Base-by-base conservation (phyloP, 129 eudicot species). In the Smallanthus sonchifolius region DNA sequence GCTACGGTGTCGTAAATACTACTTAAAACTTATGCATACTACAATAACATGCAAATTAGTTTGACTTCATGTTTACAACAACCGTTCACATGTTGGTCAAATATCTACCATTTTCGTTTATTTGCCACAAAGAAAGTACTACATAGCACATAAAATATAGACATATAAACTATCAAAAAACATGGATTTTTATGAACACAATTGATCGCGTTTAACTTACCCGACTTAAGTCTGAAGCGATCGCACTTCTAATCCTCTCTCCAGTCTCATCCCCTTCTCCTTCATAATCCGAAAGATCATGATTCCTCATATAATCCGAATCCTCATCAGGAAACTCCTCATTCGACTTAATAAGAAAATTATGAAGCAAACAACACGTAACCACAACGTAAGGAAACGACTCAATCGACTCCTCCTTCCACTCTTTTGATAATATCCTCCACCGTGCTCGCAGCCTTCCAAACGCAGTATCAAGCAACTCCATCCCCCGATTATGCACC, bases 331-430 rank as follows among this genome's bases (percentile, higher is more conserved):
- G 84, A 19, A 84, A 72, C 38, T 80, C 86, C 84, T 93, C 98
- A 19, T 86, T 85, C 36, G 87, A 85, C 80, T 93, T 89, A 17
- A 93, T 84, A 65, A 90, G 88, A 81, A 93, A 90, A 75, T 93
- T 93, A 82, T 90, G 87, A 75, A 93, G 85, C 86, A 93, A 79
- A 84, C 95, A 93, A 75, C 91, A 86, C 1, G 96, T 68, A 9
- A 90, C 95, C 28, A 93, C 83, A 55, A 93, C 80, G 39, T 78
- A 90, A 16, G 98, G 98, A 54, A 93, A 86, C 7, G 94, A 84
- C 70, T 93, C 98, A 17, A 87, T 55, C 9, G 87, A 82, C 28
- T 88, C 89, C 82, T 86, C 98, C 35, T 84, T 90, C 95, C 95
- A 90, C 35, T 86, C 87, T 77, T 68, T 84, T 10, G 77, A 81